These are phyloP conservation scores for Fusarium nisikadoi DNA, from an alignment of 2,329 filamentous ascomycete genomes.

Conservation along the genomic window DNA sequence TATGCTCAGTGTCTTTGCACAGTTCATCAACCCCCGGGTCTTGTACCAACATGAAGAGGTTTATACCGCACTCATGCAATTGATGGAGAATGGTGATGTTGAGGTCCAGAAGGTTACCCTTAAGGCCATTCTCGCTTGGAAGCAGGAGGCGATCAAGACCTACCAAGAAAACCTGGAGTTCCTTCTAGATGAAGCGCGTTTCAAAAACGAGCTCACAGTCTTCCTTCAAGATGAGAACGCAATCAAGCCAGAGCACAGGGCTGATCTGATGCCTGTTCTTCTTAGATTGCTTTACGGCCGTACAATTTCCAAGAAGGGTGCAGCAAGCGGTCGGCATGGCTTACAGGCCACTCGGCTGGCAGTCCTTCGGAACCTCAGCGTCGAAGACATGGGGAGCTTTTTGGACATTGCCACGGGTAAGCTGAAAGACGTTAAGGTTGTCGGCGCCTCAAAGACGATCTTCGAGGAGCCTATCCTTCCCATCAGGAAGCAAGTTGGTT, in stretches of 20 bases:
- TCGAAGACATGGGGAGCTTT: constrained; percentile 81
- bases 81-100: constrained; percentile 87
- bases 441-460: constrained; percentile 62
- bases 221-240: constrained; percentile 81
- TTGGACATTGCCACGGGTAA: constrained; percentile 83
- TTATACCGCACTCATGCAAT: constrained; percentile 75
- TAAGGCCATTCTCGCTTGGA: constrained; percentile 90
- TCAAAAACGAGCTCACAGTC: constrained; percentile 92
- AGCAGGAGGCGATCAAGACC: constrained; percentile 75
- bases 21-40: constrained; percentile 87
- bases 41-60: constrained; percentile 83
- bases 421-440: constrained; percentile 69
- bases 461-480: constrained; percentile 71
- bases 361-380: constrained; percentile 79
- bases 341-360: constrained; percentile 84
- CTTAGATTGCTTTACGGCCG: constrained; percentile 90
- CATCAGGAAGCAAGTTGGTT: constrained; percentile 84
- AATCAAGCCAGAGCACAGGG: constrained; percentile 78
- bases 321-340: constrained; percentile 79
- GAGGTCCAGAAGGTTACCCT: constrained; percentile 89
- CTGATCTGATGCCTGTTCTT: constrained; percentile 83
- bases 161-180: constrained; percentile 90
- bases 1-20: constrained; percentile 81
- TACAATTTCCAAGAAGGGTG: constrained; percentile 83
- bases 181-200: constrained; percentile 88